These are phyloP conservation scores for Uronychia binucleata DNA, from an alignment of 73 alveolate genomes.

Conservation along the genomic window DNA sequence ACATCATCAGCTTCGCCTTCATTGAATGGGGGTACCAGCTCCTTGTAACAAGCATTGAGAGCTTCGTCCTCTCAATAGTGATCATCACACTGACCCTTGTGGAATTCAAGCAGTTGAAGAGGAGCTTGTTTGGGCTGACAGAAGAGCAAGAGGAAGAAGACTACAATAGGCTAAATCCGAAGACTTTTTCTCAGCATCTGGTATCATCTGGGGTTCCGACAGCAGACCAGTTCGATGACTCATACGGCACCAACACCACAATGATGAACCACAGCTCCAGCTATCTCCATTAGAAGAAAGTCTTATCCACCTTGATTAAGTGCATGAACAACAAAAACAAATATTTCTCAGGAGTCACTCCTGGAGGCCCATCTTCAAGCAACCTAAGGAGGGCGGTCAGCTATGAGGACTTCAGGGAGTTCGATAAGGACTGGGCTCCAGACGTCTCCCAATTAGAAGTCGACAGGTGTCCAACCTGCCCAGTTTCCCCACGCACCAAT, in stretches of 20 bases:
- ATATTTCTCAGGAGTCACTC: not conserved
- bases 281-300: not conserved
- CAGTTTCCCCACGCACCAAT: conserved; percentile 4
- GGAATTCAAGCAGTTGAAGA: not conserved
- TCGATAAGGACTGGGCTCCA: conserved; percentile 37
- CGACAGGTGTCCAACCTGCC: conserved; percentile 34
- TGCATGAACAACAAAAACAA: not conserved
- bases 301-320: not conserved
- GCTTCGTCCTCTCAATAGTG: not conserved
- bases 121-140: not conserved
- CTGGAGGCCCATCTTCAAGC: not conserved
- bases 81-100: not conserved
- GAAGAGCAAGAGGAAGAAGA: conserved; percentile 1
- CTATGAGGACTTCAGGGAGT: conserved; percentile 29
- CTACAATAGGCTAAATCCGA: not conserved
- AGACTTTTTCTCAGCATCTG: conserved; percentile 6
- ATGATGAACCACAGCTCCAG: not conserved
- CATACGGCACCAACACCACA: not conserved
- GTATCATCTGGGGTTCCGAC: conserved; percentile 17
- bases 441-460: conserved; percentile 9
- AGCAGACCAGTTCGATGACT: conserved; percentile 2
- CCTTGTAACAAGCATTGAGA: conserved; percentile 3
- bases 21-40: conserved; percentile 13
- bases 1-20: conserved; percentile 12
- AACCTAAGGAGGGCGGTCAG: conserved; percentile 10